Evolutionary conservation across 2,329 filamentous ascomycete species (phyloP).

Genomic region (Aspergillus sp.): DNA sequence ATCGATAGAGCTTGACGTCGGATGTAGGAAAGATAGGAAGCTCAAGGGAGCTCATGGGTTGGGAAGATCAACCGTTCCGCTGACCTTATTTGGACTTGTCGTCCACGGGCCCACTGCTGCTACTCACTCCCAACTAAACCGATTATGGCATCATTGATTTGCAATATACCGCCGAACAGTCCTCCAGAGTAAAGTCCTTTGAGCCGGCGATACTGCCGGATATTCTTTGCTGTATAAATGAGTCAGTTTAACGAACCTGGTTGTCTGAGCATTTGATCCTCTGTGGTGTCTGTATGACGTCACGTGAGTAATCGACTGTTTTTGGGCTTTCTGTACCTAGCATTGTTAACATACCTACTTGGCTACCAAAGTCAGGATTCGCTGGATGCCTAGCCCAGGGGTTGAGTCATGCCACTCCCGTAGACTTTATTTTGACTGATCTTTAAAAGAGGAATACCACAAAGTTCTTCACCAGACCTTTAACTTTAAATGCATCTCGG

Average conservation of each 20-base stretch:
- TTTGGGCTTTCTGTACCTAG: too few species aligned
- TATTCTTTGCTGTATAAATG: background rate
- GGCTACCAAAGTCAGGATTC: too few species aligned
- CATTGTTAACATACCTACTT: too few species aligned
- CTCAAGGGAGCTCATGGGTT: background rate
- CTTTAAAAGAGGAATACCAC: too few species aligned
- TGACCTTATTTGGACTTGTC: slow-evolving; percentile 8
- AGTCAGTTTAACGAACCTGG: too few species aligned
- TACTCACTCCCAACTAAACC: background rate
- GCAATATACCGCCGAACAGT: background rate
- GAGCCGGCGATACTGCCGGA: background rate
- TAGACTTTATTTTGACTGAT: too few species aligned
- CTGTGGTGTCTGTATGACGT: background rate
- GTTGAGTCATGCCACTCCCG: too few species aligned
- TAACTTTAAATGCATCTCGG: too few species aligned
- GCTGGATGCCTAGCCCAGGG: too few species aligned
- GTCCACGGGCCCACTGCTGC: background rate
- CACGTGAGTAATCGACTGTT: background rate
- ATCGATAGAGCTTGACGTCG: background rate
- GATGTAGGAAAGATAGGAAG: background rate
- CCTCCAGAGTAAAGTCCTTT: too few species aligned
- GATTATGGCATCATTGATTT: background rate
- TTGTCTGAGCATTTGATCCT: background rate
- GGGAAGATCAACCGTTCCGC: slow-evolving; percentile 11
- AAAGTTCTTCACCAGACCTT: too few species aligned